Base-by-base conservation (phyloP, 805 yeast species). In the Jamesozyma jinghongensis region DNA sequence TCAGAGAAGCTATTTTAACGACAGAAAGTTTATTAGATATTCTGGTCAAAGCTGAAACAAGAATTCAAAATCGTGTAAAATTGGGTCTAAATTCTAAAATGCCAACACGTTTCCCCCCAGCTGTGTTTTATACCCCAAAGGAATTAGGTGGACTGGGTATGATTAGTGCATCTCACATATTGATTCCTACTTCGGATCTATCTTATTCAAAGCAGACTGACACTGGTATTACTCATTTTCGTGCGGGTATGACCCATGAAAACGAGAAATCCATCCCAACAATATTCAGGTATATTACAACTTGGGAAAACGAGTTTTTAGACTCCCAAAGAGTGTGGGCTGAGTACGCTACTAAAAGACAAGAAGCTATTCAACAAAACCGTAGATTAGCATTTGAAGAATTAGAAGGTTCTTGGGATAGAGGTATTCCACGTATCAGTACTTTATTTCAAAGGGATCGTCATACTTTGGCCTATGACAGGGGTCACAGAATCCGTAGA, bases 31-130 rank as follows among this genome's bases (percentile, higher is more conserved):
- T 92, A 27, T 66, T 92, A 10, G 96, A 88, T 57, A 68, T 78
- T 3, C 66, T 92, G 36, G 99, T 92, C 10, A 85, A 83, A 54
- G 77, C 94, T 49, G 99, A 92, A 55, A 88, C 96, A 0, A 81
- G 84, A 54, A 81, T 92, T 34, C 99, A 92, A 63, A 92, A 88
- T 40, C 72, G 95, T 49, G 95, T 92, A 16, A 92, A 92, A 57
- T 74, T 90, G 66, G 98, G 98, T 0, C 70, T 92, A 45, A 92
- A 92, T 54, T 90, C 97, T 12, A 92, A 92, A 62, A 92, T 92
- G 99, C 99, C 99, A 1, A 80, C 96, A 0, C 71, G 99, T 41
- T 92, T 92, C 65, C 99, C 99, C 3, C 99, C 98, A 0, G 97
- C 97, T 3, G 98, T 92, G 0, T 92, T 92, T 54, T 92, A 92